Evolutionary conservation across 768 basidiomycete species (phyloP).

Genomic region (Holtermanniella nyarrowii): DNA sequence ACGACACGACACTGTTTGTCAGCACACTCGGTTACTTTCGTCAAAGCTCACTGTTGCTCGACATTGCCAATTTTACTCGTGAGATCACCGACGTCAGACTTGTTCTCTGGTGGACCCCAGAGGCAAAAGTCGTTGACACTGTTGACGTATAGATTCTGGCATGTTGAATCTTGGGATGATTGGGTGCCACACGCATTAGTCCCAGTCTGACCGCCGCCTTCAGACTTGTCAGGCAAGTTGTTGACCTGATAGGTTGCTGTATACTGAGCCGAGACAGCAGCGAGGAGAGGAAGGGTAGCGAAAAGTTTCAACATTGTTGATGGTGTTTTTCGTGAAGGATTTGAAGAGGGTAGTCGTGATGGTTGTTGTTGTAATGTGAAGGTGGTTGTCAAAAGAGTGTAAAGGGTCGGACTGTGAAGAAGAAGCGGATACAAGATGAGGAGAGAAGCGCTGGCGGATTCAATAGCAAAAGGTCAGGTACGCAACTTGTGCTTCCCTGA

Average conservation of each 20-base stretch:
- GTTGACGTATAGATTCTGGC: conserved; percentile 47
- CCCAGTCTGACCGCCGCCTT: conserved; percentile 52
- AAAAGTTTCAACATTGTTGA: conserved; percentile 5
- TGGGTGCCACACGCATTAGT: conserved; percentile 56
- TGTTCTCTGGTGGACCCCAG: conserved; percentile 31
- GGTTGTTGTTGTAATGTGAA: too few species aligned
- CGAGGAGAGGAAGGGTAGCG: conserved; percentile 9
- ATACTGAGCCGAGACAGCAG: conserved; percentile 25
- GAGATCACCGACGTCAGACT: conserved; percentile 34
- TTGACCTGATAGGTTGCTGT: conserved; percentile 32
- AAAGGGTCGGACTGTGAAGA: too few species aligned
- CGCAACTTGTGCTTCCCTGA: too few species aligned
- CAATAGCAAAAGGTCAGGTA: too few species aligned
- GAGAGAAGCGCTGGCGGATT: too few species aligned
- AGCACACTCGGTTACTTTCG: too few species aligned
- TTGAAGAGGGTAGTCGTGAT: too few species aligned
- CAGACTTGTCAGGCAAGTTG: conserved; percentile 32
- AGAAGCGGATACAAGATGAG: too few species aligned
- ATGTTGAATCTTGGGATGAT: conserved; percentile 51
- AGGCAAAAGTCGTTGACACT: conserved; percentile 37
- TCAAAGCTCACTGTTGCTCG: too few species aligned
- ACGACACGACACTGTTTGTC: conserved; percentile 29
- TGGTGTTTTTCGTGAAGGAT: too few species aligned
- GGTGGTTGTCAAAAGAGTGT: too few species aligned
- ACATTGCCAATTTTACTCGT: conserved; percentile 43